A percentile compares a stretch with the other conserved stretches of the same genome.
Evolutionary conservation across 495 filamentous ascomycete genomes (phyloP).

Genomic region (Penicillium cataractarum): DNA sequence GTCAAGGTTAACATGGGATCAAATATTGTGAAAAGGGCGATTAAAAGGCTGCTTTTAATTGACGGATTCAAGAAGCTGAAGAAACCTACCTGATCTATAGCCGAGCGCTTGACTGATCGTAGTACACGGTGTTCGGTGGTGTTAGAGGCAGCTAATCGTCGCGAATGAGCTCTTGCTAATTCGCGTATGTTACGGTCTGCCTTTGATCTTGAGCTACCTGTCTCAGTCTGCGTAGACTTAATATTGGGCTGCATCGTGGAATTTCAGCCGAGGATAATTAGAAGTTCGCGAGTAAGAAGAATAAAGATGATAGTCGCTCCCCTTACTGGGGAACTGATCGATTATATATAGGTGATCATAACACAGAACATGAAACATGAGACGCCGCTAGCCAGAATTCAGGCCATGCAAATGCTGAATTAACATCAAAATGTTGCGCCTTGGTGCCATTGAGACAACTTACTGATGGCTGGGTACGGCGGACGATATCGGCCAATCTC

Average conservation of each 20-base stretch:
- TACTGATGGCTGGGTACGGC: background rate
- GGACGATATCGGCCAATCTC: no score
- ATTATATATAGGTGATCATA: constrained; percentile 3
- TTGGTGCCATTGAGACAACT: background rate
- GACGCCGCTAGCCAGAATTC: background rate
- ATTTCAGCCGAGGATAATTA: background rate
- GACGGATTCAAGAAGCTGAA: background rate
- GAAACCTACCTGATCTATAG: background rate
- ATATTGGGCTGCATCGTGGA: constrained; percentile 1
- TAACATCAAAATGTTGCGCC: background rate
- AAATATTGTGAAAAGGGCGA: background rate
- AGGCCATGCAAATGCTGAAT: background rate
- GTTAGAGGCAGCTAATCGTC: background rate
- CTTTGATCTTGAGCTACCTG: background rate
- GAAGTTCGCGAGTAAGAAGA: background rate
- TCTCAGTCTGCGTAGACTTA: constrained; percentile 3
- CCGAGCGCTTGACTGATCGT: background rate
- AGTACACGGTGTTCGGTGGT: constrained; percentile 4
- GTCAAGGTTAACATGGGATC: constrained; percentile 1
- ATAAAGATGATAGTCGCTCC: background rate
- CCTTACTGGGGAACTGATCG: constrained; percentile 1
- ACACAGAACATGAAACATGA: background rate
- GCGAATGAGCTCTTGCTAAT: constrained; percentile 1
- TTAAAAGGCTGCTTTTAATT: background rate
- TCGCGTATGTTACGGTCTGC: background rate